phyloP scores from a whole-genome alignment of 192 early-diverging fungal genomes.

The Backusella morwellensis region DNA sequence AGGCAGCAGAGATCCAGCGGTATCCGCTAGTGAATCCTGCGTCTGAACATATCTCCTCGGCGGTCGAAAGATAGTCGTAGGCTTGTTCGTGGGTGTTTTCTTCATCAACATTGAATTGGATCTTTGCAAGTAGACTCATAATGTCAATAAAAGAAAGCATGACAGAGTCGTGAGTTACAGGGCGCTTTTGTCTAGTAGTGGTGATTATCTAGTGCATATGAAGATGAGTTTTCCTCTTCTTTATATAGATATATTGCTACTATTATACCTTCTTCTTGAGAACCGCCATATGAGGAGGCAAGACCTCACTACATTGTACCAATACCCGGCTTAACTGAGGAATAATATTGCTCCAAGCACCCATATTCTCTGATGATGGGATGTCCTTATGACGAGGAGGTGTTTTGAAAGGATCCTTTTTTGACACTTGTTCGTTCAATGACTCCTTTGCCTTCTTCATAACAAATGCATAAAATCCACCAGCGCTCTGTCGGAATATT shows the following conservation, averaged over 20 bases:
- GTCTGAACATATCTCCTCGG: slow-evolving; percentile 29
- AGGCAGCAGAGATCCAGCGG: slow-evolving; percentile 50
- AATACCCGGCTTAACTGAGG: slow-evolving; percentile 7
- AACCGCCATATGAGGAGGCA: slow-evolving; percentile 12
- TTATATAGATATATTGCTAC: not conserved
- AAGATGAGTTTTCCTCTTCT: no score
- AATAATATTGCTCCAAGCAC: slow-evolving; percentile 10
- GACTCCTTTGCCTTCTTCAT: slow-evolving; percentile 16
- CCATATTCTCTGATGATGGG: slow-evolving; percentile 8
- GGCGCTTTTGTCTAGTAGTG: not conserved
- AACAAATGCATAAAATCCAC: slow-evolving; percentile 2
- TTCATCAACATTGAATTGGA: slow-evolving; percentile 20
- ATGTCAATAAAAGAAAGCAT: slow-evolving; percentile 28
- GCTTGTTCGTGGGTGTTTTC: slow-evolving; percentile 17
- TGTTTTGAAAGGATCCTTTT: slow-evolving; percentile 20
- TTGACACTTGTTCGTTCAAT: not conserved
- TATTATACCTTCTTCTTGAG: slow-evolving; percentile 16
- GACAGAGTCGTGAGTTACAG: not conserved
- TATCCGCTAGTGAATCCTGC: slow-evolving; percentile 39
- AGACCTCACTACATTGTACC: slow-evolving; percentile 12
- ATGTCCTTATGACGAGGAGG: slow-evolving; percentile 15
- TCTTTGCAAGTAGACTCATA: slow-evolving; percentile 26
- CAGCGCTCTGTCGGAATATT: slow-evolving; percentile 7
- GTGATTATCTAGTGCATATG: not conserved
- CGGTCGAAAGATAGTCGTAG: slow-evolving; percentile 26